A percentile compares a stretch with the other conserved stretches of the same genome.
phyloP scores from a whole-genome alignment of 257 asterid species.

The Leptodermis oblonga region DNA sequence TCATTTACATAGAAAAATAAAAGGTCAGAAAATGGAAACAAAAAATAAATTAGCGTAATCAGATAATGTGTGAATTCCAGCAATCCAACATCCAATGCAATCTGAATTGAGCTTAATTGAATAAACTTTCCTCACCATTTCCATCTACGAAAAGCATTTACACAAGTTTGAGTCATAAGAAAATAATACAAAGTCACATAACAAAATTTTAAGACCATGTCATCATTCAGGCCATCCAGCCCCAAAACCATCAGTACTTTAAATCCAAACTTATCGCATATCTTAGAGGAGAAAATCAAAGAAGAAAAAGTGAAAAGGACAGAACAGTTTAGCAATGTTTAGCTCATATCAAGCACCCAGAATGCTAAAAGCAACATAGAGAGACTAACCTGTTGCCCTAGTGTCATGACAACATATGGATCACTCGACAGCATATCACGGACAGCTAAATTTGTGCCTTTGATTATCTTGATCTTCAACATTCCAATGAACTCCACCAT shows the following conservation, averaged over 20 bases:
- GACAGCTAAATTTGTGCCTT: conserved; percentile 81
- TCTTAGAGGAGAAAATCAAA: not conserved
- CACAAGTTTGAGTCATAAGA: not conserved
- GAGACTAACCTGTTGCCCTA: conserved; percentile 76
- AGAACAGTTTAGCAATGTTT: not conserved
- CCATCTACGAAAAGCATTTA: not conserved
- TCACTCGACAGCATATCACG: conserved; percentile 95
- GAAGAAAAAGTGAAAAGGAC: not conserved
- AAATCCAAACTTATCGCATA: not conserved
- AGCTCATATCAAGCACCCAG: not conserved
- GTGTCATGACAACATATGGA: conserved; percentile 81
- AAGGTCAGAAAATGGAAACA: not conserved
- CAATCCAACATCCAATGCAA: not conserved
- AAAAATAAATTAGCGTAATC: not conserved
- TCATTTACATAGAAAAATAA: not conserved
- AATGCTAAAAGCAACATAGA: not conserved
- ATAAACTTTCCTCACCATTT: not conserved
- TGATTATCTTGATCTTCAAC: conserved; percentile 71
- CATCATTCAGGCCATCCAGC: not conserved
- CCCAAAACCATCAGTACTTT: not conserved
- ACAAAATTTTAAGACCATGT: not conserved
- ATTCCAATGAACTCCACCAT: conserved; percentile 90
- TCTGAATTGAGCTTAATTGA: not conserved
- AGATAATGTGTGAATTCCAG: not conserved
- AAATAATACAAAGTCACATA: not conserved